Conservation (phyloP, 495 filamentous ascomycete genomes). For the Penicillium riverlandense region DNA sequence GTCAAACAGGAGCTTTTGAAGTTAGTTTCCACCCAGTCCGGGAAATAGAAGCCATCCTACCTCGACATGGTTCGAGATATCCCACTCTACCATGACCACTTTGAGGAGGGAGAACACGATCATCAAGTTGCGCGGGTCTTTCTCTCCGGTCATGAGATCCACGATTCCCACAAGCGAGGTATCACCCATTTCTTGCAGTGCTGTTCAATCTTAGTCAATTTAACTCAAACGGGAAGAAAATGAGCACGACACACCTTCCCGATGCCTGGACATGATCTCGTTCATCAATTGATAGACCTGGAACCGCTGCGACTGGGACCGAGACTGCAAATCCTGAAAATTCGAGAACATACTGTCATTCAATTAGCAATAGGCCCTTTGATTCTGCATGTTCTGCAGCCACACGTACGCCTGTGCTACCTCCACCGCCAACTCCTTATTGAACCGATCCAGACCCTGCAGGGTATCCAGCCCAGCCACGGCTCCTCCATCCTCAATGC, state of each 20-base stretch:
- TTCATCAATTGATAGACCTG: conserved; percentile 59
- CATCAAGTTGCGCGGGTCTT: conserved; percentile 74
- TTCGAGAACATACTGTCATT: conserved; percentile 37
- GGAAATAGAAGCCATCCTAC: conserved; percentile 22
- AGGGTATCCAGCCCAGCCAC: conserved; percentile 41
- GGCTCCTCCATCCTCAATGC: conserved; percentile 53
- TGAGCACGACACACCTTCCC: conserved; percentile 40
- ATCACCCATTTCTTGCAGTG: conserved; percentile 47
- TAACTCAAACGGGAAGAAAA: not conserved
- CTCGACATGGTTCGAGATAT: conserved; percentile 55
- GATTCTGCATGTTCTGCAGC: not conserved
- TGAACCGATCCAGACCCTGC: conserved; percentile 42
- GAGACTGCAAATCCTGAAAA: conserved; percentile 53
- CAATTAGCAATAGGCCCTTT: conserved; percentile 6
- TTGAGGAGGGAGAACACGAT: conserved; percentile 67
- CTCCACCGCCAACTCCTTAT: conserved; percentile 39
- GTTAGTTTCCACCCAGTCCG: conserved; percentile 15
- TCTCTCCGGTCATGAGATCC: conserved; percentile 66
- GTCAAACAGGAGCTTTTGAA: conserved; percentile 54
- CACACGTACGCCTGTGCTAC: conserved; percentile 41
- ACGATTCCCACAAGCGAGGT: conserved; percentile 57
- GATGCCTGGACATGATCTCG: conserved; percentile 56
- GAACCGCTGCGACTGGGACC: conserved; percentile 56
- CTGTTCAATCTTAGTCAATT: conserved; percentile 19
- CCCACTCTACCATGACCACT: conserved; percentile 69